Evolutionary conservation across 345 rosid genomes (phyloP), one percentile per base, ranked within the genome.

Genomic region (Eucalyptus erythrocorys): DNA sequence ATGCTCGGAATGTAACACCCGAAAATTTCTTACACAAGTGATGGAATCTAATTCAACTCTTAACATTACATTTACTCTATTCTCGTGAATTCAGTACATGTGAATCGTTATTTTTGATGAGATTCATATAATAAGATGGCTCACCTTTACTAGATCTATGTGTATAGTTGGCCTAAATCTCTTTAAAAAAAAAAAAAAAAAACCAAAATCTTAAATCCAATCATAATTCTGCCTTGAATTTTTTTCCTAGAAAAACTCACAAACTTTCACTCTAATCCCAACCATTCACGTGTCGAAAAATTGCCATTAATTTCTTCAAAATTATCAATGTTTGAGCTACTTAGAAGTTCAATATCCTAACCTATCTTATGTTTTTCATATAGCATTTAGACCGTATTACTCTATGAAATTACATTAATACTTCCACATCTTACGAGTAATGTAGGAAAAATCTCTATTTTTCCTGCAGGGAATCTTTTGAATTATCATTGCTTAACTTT

Each of bases 221-320:
- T 61, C 68, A 6, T 30, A 61, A 30, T 61, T 27, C 8, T 27
- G 7, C 16, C 68, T 2, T 61, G 8, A 61, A 61, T n/a, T 61
- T 64, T 14, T 4, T 64, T n/a, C 19, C 4, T 0, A 14, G 0
- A n/a, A n/a, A n/a, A 64, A 64, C 7, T 30, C 22, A 68, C 11
- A 2, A 68, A 15, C 12, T 32, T 68, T 68, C 3, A 32, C 12
- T 34, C 5, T 68, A 68, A 17, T 32, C 42, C 6, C 2, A 17
- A 64, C 3, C 2, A 16, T 3, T 16, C 42, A 32, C 1, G 0
- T 16, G 12, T 15, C 1, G 6, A 66, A 32, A 32, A 32, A 15
- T 68, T 2, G 0, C 19, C 4, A 8, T 4, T 8, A 4, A 68
- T 34, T 16, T 32, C 21, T 68, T 34, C 40, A 16, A 68, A 16